Base-by-base conservation (phyloP, 2,329 filamentous ascomycete genomes). In the Neurospora crassa region DNA sequence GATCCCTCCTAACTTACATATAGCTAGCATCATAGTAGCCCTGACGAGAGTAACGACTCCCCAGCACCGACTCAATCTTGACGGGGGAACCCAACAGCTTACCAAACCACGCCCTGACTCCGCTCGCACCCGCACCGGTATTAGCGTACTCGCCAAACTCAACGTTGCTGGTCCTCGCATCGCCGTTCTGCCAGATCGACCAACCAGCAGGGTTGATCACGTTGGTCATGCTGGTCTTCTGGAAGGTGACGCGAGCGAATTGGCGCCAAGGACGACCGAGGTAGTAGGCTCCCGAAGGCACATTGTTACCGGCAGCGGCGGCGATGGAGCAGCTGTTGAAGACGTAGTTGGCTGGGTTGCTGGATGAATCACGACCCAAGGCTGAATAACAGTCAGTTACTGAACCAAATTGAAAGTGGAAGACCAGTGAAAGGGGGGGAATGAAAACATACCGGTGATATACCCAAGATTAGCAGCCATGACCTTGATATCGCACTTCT, bases 201-300 rank as follows among this genome's bases (percentile, higher is more conserved):
- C 89, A 91, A 0, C 89, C 89, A 0, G 84, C 84, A 1, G 82
- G 72, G 75, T 90, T 89, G 75, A 91, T 84, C 24, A 90, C 86
- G 34, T 80, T 79, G 10, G 81, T 82, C 79, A 91, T 80, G 41
- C 77, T 77, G 0, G 85, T 86, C 69, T 82, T 76, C 74, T 86
- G 84, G 78, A 85, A 84, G 5, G 84, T 81, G 7, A 86, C 84
- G 4, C 83, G 81, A 0, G 84, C 80, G 70, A 82, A 85, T 37
- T 79, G 76, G 7, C 80, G 75, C 84, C 84, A 86, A 0, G 84
- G 84, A 4, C 84, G 80, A 5, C 84, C 84, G 1, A 87, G 82
- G 72, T 84, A 85, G 73, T 81, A 84, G 0, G 80, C 79, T 0
- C 83, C 82, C 3, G 74, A 76, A 1, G 77, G 11, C 2, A 85